These are phyloP conservation scores for Chytriomyces sp. DNA, from an alignment of 192 early-diverging fungal genomes.

Conservation along the genomic window DNA sequence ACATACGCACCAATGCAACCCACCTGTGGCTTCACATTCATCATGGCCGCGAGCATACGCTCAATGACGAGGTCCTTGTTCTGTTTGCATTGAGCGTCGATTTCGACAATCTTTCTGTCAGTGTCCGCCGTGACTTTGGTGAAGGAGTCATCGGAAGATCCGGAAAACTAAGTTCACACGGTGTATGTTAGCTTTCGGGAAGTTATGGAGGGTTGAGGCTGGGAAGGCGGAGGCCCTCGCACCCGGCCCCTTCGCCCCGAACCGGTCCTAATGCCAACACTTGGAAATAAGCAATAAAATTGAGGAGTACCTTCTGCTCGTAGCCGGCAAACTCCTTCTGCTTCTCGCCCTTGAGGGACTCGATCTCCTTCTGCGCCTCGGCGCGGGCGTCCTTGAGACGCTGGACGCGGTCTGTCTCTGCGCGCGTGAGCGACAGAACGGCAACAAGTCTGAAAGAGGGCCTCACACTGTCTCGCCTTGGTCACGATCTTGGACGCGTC, in stretches of 20 bases:
- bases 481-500: slow-evolving; percentile 92
- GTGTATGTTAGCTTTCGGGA: slow-evolving; percentile 1
- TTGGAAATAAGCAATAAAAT: no score
- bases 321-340: slow-evolving; percentile 75
- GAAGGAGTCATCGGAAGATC: slow-evolving; percentile 65
- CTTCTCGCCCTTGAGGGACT: slow-evolving; percentile 81
- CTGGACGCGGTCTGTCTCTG: slow-evolving; percentile 76
- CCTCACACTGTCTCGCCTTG: slow-evolving; percentile 85
- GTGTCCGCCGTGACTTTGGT: slow-evolving; percentile 70
- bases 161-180: slow-evolving; percentile 61
- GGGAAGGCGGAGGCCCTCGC: background rate
- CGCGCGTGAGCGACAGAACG: background rate
- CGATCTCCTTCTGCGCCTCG: slow-evolving; percentile 91
- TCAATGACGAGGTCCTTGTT: slow-evolving; percentile 70
- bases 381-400: slow-evolving; percentile 94
- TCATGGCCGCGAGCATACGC: slow-evolving; percentile 65
- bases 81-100: slow-evolving; percentile 59
- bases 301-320: slow-evolving; percentile 64
- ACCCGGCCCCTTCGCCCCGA: no score
- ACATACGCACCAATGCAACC: background rate
- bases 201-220: background rate
- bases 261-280: no score
- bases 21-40: slow-evolving; percentile 70
- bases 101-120: slow-evolving; percentile 65
- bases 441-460: background rate